A percentile compares a stretch with the other conserved stretches of the same genome.
These are phyloP conservation scores for Quercus tomentella DNA, from an alignment of 331 rosid species.

Conservation along the genomic window DNA sequence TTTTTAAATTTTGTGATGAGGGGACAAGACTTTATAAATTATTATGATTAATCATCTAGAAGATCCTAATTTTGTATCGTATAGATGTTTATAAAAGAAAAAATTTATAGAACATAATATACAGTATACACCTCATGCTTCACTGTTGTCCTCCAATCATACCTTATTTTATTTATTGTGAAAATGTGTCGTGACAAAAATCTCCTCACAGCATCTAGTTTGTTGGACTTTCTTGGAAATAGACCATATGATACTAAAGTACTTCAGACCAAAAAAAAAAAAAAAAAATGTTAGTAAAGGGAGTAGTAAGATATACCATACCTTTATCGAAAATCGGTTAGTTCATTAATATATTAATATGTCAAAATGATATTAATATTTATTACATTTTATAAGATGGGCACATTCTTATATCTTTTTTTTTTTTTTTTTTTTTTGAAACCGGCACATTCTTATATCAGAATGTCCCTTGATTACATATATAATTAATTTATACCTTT, in stretches of 20 bases:
- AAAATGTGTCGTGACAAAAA: conserved; percentile 13
- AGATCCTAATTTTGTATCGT: background rate
- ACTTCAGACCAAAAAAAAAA: background rate
- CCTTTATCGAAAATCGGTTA: background rate
- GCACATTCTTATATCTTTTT: background rate
- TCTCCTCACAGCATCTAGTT: background rate
- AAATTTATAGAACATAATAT: background rate
- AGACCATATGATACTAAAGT: background rate
- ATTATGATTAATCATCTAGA: background rate
- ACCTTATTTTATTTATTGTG: conserved; percentile 15
- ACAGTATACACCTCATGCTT: conserved; percentile 35
- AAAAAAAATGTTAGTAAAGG: background rate
- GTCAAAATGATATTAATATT: background rate
- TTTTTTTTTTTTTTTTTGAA: no score
- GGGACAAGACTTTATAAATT: no score
- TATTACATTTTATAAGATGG: background rate
- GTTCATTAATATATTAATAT: background rate
- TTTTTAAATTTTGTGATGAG: no score
- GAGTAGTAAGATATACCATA: background rate
- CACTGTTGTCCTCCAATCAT: conserved; percentile 32
- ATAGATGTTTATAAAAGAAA: background rate
- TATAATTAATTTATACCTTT: background rate
- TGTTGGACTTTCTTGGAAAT: background rate
- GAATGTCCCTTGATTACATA: background rate
- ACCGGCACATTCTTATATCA: background rate